Base-by-base conservation (phyloP, 177 flowering plant genomes). In the Vitis hybrid region DNA sequence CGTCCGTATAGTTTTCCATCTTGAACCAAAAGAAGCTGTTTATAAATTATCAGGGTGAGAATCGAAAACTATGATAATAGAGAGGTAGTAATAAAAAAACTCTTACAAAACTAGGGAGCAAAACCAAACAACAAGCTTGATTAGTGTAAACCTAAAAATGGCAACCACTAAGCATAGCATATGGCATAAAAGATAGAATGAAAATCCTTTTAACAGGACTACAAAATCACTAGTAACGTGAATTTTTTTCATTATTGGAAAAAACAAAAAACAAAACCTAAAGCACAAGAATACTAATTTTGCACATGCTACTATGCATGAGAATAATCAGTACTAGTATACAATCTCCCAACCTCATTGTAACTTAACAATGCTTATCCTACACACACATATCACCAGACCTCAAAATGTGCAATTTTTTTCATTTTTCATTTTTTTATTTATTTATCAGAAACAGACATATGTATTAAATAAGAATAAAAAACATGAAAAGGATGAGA, bases 1-100 rank as follows among this genome's bases (percentile, higher is more conserved):
- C 89, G 84, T 1, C 99, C 99, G 81, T 90, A 89, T 21, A 95
- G 88, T 81, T 93, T 95, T 71, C 99, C 99, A 81, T 91, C 97
- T 87, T 93, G 94, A 76, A 93, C 83, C 78, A 95, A 81, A 56
- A 93, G 85, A 77, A 79, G 79, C 99, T 95, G 92, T 79, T 60
- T 27, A 80, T 52, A 58, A 72, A 64, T 69, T 62, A 30, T 21
- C 64, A 68, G 60, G 64, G 69, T 72, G 58, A 67, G 75, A 70
- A 77, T 55, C 13, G 8, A 63, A 35, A 74, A 70, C 30, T 27
- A 63, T 17, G 60, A 27, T 54, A 8, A 48, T 46, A 62, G 13
- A 15, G 62, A 54, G n/a, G 11, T 32, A 35, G 2, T 15, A 55
- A 62, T 30, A 6, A 24, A 60, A 40, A 40, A 17, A 11, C 12